Evolutionary conservation across 2,329 filamentous ascomycete species (phyloP), one percentile per base, ranked within the genome.

Genomic region (Trichoderma asperellum): DNA sequence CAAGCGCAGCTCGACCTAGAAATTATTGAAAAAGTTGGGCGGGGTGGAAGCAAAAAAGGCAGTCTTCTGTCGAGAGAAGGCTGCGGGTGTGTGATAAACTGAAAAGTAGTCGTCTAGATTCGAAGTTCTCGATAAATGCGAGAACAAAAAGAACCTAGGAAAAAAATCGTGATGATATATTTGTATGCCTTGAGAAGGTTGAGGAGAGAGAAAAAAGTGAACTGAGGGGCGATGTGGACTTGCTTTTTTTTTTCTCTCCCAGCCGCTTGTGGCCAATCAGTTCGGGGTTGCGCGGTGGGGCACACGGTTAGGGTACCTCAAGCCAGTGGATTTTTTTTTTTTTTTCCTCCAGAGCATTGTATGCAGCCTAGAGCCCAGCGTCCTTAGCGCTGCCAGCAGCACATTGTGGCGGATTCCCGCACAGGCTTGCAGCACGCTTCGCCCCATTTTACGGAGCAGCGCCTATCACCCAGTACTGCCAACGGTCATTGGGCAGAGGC

Each of bases 1-100:
- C 92, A 93, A 91, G 90, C 91, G 83, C 85, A 84, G 90, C 87
- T 89, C 91, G 88, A 93, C 87, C 91, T 89, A 89, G 86, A 84
- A 79, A 79, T 77, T 77, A 72, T 76, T 74, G 79, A 78, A 66
- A 35, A 66, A 74, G 37, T 80, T 80, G 79, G 79, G 82, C 75
- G 79, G 79, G 79, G 80, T 75, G 76, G 75, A 72, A 72, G 71
- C 72, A 74, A 74, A 77, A 78, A 80, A 79, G 78, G 75, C 79
- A 80, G 77, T 73, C 75, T 79, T 75, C 77, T 76, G 72, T 66
- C 70, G 70, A 24, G 71, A 73, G 76, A 79, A 79, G 76, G 73
- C 77, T 79, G 79, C 76, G 74, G 74, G 24, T 24, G 37, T 27
- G 37, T 75, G 74, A 69, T 71, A 75, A 74, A 32, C 35, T 52